phyloP scores from a whole-genome alignment of 2,329 filamentous ascomycete species.

The Dothidotthia symphoricarpi region DNA sequence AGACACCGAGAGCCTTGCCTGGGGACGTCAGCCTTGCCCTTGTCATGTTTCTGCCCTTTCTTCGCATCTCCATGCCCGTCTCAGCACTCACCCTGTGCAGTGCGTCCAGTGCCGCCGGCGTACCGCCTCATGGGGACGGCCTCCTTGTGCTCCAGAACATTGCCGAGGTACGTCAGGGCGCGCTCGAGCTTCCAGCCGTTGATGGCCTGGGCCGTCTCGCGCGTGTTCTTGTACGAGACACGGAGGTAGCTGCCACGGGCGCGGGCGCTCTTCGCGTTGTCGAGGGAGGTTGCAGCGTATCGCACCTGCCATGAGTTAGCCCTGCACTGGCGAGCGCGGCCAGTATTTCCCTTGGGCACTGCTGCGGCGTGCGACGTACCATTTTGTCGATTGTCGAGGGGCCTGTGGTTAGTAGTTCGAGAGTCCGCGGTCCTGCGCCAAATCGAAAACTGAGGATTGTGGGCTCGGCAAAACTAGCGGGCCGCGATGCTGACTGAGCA shows the following conservation, averaged over 20 bases:
- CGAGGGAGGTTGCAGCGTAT: constrained; percentile 40
- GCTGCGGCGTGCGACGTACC: constrained; percentile 33
- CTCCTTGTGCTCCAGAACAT: constrained; percentile 96
- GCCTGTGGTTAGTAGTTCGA: constrained; percentile 28
- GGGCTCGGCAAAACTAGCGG: constrained; percentile 26
- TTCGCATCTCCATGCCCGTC: constrained; percentile 10
- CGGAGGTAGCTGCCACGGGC: constrained; percentile 98
- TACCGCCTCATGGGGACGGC: constrained; percentile 98
- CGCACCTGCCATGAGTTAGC: constrained; percentile 38
- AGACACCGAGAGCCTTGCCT: constrained; percentile 99
- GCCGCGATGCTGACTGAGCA: constrained; percentile 1
- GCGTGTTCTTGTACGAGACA: constrained; percentile 99
- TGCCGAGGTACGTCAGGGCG: constrained; percentile 95
- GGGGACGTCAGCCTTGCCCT: constrained; percentile 28
- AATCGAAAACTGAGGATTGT: constrained; percentile 29
- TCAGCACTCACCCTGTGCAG: constrained; percentile 84
- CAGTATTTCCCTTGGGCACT: neutral
- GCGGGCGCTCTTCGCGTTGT: constrained; percentile 71
- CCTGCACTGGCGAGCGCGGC: constrained; percentile 11
- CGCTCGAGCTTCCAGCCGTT: constrained; percentile 98
- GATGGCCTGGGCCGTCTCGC: constrained; percentile 98
- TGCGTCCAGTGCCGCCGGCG: constrained; percentile 91
- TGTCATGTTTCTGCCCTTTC: no score
- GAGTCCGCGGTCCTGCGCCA: constrained; percentile 16
- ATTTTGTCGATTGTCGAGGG: constrained; percentile 44